phyloP scores from a whole-genome alignment of 2,329 filamentous ascomycete genomes.

The Cytospora chrysosperma region DNA sequence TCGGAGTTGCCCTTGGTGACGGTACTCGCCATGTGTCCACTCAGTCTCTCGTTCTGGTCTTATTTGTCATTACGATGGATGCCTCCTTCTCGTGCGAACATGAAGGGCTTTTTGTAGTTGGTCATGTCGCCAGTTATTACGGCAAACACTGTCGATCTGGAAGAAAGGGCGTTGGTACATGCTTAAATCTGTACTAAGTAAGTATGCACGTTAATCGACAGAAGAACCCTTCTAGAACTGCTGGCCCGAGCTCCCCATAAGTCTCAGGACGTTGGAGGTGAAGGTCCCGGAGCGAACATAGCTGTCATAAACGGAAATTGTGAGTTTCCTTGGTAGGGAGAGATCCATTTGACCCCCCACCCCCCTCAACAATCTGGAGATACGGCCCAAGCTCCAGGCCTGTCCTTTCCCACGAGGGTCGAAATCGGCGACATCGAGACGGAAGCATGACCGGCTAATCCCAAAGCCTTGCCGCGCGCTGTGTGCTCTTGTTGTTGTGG shows the following conservation, averaged over 20 bases:
- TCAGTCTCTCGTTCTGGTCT: not conserved
- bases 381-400: not conserved
- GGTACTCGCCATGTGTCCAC: not conserved
- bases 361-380: no score
- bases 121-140: not conserved
- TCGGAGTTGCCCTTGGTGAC: not conserved
- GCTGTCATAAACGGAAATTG: constrained; percentile 11
- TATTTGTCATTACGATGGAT: not conserved
- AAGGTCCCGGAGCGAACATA: not conserved
- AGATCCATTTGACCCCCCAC: not conserved
- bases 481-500: not conserved
- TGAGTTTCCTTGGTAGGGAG: not conserved
- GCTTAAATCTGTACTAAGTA: no score
- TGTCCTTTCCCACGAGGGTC: not conserved
- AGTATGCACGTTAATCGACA: no score
- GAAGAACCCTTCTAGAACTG: constrained; percentile 1
- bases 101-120: not conserved
- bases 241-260: constrained; percentile 7
- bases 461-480: no score
- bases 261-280: not conserved
- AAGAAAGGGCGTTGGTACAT: not conserved
- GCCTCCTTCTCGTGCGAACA: not conserved
- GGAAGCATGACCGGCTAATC: not conserved
- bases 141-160: not conserved
- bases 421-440: not conserved